Conservation (phyloP, 495 filamentous ascomycete species). For the Platismatia glauca region DNA sequence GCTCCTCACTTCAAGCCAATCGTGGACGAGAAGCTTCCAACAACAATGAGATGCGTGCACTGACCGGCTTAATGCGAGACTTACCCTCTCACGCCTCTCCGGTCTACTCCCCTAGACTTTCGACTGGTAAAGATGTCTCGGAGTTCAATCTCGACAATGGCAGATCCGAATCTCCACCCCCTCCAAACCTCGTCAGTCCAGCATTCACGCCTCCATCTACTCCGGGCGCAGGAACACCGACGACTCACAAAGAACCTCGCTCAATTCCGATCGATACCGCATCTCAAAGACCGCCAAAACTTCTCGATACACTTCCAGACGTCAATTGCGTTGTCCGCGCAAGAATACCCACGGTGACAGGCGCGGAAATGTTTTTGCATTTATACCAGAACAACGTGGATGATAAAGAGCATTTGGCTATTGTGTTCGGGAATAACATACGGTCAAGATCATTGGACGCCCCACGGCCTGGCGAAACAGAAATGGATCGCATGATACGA, state of each 20-base stretch:
- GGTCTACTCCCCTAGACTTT: conserved; percentile 38
- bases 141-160: conserved; percentile 31
- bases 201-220: conserved; percentile 70
- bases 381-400: conserved; percentile 88
- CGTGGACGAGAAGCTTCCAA: background rate
- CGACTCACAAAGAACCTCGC: conserved; percentile 32
- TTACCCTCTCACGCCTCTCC: conserved; percentile 45
- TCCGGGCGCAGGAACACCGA: conserved; percentile 51
- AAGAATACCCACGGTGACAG: conserved; percentile 76
- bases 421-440: conserved; percentile 85
- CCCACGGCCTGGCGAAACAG: conserved; percentile 76
- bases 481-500: conserved; percentile 90
- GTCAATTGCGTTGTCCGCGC: conserved; percentile 79
- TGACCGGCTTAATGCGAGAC: conserved; percentile 37
- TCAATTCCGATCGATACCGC: conserved; percentile 48
- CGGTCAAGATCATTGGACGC: conserved; percentile 72
- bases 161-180: conserved; percentile 33
- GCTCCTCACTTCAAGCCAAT: background rate
- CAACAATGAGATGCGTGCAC: conserved; percentile 14
- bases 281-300: conserved; percentile 48
- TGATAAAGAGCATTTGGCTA: conserved; percentile 95
- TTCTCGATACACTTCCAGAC: conserved; percentile 59
- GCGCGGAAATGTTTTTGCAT: conserved; percentile 94
- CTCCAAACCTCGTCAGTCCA: conserved; percentile 56
- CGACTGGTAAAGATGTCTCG: conserved; percentile 27